Evolutionary conservation across 1,139 yeast species (phyloP), one percentile per base, ranked within the genome.

Genomic region (Debaryomycetaceae sp.): DNA sequence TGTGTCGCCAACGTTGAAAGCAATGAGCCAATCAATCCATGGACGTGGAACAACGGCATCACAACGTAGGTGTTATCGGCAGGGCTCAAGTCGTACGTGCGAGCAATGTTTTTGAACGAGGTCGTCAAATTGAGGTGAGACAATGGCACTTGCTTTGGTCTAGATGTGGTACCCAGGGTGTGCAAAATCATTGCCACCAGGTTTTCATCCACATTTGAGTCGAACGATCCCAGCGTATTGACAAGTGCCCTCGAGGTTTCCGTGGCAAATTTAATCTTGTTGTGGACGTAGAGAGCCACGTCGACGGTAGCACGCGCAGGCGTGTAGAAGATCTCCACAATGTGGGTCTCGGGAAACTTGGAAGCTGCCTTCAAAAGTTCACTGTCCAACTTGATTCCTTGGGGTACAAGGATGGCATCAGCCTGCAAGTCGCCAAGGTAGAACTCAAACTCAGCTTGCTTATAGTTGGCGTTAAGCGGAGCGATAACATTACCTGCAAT

Each of bases 11-110:
- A 58, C 1, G 84, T 75, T 1, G 81, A 74, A 28, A 79, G 45
- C 18, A 78, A 53, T 0, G 80, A 83, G 34, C 81, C 79, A 37
- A 78, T 65, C 29, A 79, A 56, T 1, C 86, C 86, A 47, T 79
- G 86, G 20, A 79, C 85, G 45, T 79, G 86, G 64, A 79, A 79
- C 25, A 79, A 55, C 2, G 86, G 86, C 86, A 79, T 79, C 21
- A 79, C 84, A 23, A 79, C 56, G 44, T 77, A 77, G 3, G 80
- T 62, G 15, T 68, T 50, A 47, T 79, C 86, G 6, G 44, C 35
- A 1, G 58, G 39, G 3, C 68, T 49, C 32, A 79, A 51, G 24
- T 61, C 59, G 49, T 79, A 79, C 3, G 84, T 76, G 38, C 62
- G 59, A 10, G 69, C 55, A 37, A 79, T 75, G 57, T 78, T 79